These are phyloP conservation scores for Setomelanomma holmii DNA, from an alignment of 2,329 filamentous ascomycete species.

Conservation along the genomic window DNA sequence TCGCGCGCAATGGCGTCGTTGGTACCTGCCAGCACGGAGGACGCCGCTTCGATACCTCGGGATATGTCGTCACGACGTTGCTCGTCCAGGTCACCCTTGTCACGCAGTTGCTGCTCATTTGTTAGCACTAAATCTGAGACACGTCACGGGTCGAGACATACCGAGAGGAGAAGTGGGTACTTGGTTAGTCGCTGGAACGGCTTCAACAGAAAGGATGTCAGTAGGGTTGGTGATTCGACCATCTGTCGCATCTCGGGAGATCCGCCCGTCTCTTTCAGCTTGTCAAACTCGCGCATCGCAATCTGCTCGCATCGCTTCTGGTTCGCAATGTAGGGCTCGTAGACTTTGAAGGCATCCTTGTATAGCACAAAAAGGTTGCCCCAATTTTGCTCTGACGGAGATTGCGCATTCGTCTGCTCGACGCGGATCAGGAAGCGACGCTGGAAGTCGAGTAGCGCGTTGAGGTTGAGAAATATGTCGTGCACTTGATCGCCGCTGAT, in stretches of 20 bases:
- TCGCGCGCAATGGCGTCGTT: conserved; percentile 92
- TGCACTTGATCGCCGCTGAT: conserved; percentile 90
- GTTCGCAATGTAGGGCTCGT: conserved; percentile 97
- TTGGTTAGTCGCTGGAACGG: conserved; percentile 96
- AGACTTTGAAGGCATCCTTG: conserved; percentile 88
- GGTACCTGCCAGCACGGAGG: conserved; percentile 80
- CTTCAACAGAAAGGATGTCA: conserved; percentile 93
- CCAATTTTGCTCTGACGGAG: conserved; percentile 83
- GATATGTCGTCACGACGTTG: conserved; percentile 74
- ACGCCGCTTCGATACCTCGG: conserved; percentile 80
- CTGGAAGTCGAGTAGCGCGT: conserved; percentile 93
- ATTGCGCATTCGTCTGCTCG: conserved; percentile 90
- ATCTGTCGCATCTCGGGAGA: conserved; percentile 70
- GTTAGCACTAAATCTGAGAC: conserved; percentile 8
- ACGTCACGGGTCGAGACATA: conserved; percentile 50
- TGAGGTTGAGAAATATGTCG: conserved; percentile 95
- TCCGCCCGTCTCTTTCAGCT: conserved; percentile 77
- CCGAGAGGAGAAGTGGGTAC: conserved; percentile 88
- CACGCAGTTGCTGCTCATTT: conserved; percentile 73
- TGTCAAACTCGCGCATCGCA: conserved; percentile 86
- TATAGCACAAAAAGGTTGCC: conserved; percentile 87
- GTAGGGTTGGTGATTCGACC: conserved; percentile 82
- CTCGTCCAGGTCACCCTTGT: conserved; percentile 79
- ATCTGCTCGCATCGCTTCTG: conserved; percentile 87
- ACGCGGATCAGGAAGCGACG: conserved; percentile 93